These are phyloP conservation scores for Pyricularia sp. DNA, from an alignment of 2,329 filamentous ascomycete species.

Conservation along the genomic window DNA sequence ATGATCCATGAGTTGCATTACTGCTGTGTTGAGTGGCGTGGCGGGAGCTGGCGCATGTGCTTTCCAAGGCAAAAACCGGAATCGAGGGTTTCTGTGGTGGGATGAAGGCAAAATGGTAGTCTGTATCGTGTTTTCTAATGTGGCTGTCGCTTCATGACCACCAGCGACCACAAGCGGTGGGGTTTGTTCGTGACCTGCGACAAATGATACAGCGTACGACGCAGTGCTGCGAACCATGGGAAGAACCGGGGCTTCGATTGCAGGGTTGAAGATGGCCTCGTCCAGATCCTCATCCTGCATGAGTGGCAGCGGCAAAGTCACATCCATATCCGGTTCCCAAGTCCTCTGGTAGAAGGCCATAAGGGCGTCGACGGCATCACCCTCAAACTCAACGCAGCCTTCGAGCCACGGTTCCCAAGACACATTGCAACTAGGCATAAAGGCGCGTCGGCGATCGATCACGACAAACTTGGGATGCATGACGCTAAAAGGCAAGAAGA, in stretches of 20 bases:
- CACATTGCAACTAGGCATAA: slow-evolving; percentile 73
- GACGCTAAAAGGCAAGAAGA: slow-evolving; percentile 73
- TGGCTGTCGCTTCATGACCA: slow-evolving; percentile 15
- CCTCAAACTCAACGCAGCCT: slow-evolving; percentile 59
- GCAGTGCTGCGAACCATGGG: neutral
- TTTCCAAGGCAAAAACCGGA: slow-evolving; percentile 49
- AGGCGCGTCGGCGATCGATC: slow-evolving; percentile 56
- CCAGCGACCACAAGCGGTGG: neutral
- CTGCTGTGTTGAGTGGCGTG: slow-evolving; percentile 59
- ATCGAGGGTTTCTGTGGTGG: slow-evolving; percentile 60
- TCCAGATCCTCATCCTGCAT: neutral
- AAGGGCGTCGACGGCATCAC: slow-evolving; percentile 51
- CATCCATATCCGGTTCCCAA: slow-evolving; percentile 43
- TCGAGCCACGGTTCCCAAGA: slow-evolving; percentile 88
- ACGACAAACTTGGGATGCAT: slow-evolving; percentile 82
- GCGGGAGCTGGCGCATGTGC: slow-evolving; percentile 34
- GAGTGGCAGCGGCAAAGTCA: neutral
- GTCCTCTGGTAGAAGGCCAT: slow-evolving; percentile 57
- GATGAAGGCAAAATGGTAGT: slow-evolving; percentile 66
- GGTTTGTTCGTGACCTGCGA: neutral
- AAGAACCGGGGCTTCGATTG: neutral
- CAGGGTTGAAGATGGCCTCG: neutral
- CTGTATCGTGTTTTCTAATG: slow-evolving; percentile 7
- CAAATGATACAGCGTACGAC: neutral
- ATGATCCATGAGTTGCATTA: slow-evolving; percentile 50